Evolutionary conservation across 495 filamentous ascomycete species (phyloP).

Genomic region (Aspergillus sclerotioniger): DNA sequence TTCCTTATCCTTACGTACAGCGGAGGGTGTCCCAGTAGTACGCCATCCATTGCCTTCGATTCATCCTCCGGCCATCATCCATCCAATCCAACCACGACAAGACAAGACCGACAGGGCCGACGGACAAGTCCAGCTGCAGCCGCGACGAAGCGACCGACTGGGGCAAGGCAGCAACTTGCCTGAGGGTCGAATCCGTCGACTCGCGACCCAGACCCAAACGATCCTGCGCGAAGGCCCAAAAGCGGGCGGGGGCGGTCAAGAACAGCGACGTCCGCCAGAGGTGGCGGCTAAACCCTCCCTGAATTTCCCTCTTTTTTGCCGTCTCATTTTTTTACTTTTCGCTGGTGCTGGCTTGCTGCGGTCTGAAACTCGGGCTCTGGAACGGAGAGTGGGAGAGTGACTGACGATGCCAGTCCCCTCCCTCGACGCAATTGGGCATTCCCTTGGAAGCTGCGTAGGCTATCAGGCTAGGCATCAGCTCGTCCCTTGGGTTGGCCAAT

Average conservation of each 20-base stretch:
- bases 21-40: background rate
- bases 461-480: constrained; percentile 22
- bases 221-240: constrained; percentile 27
- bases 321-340: constrained; percentile 10
- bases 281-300: constrained; percentile 20
- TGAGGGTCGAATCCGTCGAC: constrained; percentile 2
- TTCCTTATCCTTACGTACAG: background rate
- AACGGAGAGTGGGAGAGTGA: constrained; percentile 12
- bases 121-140: constrained; percentile 16
- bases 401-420: background rate
- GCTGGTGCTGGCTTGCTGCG: constrained; percentile 1
- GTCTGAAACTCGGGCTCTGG: constrained; percentile 17
- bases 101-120: background rate
- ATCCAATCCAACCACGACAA: background rate
- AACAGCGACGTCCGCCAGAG: background rate
- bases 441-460: constrained; percentile 17
- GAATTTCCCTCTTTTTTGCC: constrained; percentile 7
- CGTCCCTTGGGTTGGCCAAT: constrained; percentile 16
- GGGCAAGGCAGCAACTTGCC: background rate
- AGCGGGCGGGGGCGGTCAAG: constrained; percentile 19
- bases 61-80: too few species aligned
- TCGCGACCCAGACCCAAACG: constrained; percentile 4
- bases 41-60: background rate
- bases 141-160: constrained; percentile 5
- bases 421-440: constrained; percentile 3